Evolutionary conservation across 2,329 filamentous ascomycete species (phyloP), one percentile per base, ranked within the genome.

Genomic region (Aspergillus jensenii): DNA sequence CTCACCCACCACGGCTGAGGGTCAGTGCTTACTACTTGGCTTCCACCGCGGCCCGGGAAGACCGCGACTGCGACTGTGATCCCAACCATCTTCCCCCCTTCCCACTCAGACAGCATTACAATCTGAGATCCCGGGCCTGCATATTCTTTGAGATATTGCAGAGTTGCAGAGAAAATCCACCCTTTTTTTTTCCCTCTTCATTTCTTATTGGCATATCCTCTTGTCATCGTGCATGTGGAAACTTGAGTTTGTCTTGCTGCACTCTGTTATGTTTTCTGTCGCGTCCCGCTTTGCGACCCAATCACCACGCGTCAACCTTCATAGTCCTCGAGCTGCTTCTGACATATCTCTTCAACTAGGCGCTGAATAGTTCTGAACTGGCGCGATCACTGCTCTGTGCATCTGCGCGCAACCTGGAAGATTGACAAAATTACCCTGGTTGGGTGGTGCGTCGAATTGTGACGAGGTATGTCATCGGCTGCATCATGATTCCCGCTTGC

Each of bases 401-500:
- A 51, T 52, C 55, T 46, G 57, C 58, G 54, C 58, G 62, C 60
- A 40, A 55, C 55, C 54, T 41, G 44, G 53, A 55, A 59, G 58
- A 58, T 62, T 57, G 35, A 62, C 59, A 58, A 31, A 44, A 50
- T 56, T 57, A 46, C 47, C 55, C 48, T 59, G 62, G 59, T 61
- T 57, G 52, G 65, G 63, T 67, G 60, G 66, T 68, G 60, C 67
- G 67, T 74, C 55, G 64, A 55, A 62, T 60, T 56, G 74, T 67
- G 65, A 68, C 67, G 65, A 73, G 71, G 73, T 75, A 75, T 68
- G 72, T 71, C 62, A 60, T 62, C 65, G 62, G 64, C 67, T 73
- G 70, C 70, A 73, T 65, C 62, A 65, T 64, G 48, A 59, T 60
- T 63, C 64, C 63, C 66, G 64, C 66, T 67, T 75, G 73, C 73